These are phyloP conservation scores for Aspergillus jensenii DNA, from an alignment of 2,329 filamentous ascomycete genomes.

Conservation along the genomic window DNA sequence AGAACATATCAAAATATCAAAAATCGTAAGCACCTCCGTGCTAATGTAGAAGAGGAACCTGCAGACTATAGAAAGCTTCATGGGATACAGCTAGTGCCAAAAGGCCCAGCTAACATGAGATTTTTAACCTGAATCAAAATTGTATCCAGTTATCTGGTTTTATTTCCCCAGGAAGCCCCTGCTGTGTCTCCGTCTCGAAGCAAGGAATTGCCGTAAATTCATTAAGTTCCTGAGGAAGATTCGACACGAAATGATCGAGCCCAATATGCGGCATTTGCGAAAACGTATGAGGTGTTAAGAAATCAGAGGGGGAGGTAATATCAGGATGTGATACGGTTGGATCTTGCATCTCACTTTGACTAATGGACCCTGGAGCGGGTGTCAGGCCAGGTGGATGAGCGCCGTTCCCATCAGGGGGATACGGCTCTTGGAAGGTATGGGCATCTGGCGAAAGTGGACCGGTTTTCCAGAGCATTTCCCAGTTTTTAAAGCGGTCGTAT, in stretches of 20 bases:
- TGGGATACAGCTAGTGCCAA: too few relatives aligned
- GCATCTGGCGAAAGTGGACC: conserved; percentile 37
- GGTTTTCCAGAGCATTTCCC: conserved; percentile 52
- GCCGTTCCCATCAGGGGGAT: conserved; percentile 4
- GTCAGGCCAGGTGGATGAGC: conserved; percentile 21
- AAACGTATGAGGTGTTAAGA: conserved; percentile 29
- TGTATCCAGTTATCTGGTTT: conserved; percentile 36
- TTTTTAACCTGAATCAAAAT: conserved; percentile 25
- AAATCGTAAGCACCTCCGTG: neutral
- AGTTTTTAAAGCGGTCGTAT: conserved; percentile 53
- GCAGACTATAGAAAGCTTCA: too few relatives aligned
- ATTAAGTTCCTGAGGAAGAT: conserved; percentile 41
- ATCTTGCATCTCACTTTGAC: conserved; percentile 20
- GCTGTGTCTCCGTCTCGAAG: conserved; percentile 36
- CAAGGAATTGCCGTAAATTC: conserved; percentile 43
- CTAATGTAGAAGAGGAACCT: neutral
- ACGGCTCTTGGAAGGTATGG: conserved; percentile 26
- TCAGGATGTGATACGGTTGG: conserved; percentile 21
- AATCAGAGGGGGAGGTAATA: conserved; percentile 26
- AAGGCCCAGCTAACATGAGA: neutral
- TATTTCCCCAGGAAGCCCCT: conserved; percentile 22
- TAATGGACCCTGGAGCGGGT: conserved; percentile 20
- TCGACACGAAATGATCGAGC: conserved; percentile 42
- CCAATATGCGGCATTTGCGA: conserved; percentile 36
- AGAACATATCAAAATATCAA: neutral